phyloP scores from a whole-genome alignment of 108 stramenopile species.

The Asterionellopsis glacialis region DNA sequence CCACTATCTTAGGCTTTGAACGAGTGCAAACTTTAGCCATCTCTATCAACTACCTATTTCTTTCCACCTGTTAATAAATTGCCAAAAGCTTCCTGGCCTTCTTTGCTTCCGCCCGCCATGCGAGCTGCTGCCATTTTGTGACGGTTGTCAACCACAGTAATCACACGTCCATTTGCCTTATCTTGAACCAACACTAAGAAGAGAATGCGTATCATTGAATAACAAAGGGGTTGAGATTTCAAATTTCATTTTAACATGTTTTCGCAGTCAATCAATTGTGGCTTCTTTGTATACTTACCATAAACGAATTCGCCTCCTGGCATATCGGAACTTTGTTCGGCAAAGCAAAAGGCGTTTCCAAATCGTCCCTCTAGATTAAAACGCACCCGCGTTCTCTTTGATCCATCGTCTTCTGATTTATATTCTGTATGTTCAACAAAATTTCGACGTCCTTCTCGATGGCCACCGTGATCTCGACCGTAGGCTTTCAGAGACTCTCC shows the following conservation, averaged over 20 bases:
- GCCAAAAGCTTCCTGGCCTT: constrained; percentile 9
- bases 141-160: constrained; percentile 79
- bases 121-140: constrained; percentile 54
- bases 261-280: no score
- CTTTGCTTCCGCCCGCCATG: constrained; percentile 14
- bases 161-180: constrained; percentile 70
- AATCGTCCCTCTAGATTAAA: constrained; percentile 92
- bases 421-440: constrained; percentile 94
- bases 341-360: constrained; percentile 81
- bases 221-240: no score
- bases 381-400: constrained; percentile 84
- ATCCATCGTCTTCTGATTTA: constrained; percentile 70
- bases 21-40: no score
- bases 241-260: no score
- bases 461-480: constrained; percentile 91
- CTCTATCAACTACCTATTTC: constrained; percentile 2
- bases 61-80: constrained; percentile 6
- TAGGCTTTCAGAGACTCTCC: constrained; percentile 89
- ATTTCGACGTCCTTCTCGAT: constrained; percentile 92
- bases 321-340: constrained; percentile 78
- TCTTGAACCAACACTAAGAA: constrained; percentile 84
- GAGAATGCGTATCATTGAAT: background rate
- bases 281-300: constrained; percentile 1
- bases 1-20: no score
- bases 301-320: constrained; percentile 91